Base-by-base conservation (phyloP, 164 flowering plant genomes). In the Berberis vulgaris region DNA sequence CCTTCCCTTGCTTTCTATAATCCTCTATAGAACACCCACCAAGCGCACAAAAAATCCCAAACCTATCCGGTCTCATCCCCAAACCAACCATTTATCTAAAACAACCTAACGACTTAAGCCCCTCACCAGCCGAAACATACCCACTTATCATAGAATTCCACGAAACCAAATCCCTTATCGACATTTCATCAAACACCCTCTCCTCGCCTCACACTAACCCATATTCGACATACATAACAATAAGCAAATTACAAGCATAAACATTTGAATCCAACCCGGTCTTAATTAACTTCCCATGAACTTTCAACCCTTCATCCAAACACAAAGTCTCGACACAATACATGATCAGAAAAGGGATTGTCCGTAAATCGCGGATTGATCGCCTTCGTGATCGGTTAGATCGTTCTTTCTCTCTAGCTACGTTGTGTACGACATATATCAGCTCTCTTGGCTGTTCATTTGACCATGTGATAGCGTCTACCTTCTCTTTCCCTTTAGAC, bases 81-180 rank as follows among this genome's bases (percentile, higher is more conserved):
- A 13, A 26, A 3, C 1, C 64, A 60, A 63, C 74, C 92, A 84
- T 83, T 65, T 79, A 71, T 6, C 53, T 47, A 41, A 86, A 77
- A 41, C 72, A 75, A 61, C 43, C 6, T 43, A 88, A 61, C 2
- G 86, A 61, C 11, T 63, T 68, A 72, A 61, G 63, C 39, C 83
- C 83, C 69, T 83, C 81, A 40, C 82, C 86, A 68, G 45, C 74
- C 0, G 64, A 75, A 62, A 68, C 75, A 77, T 76, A 83, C 62
- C 83, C 91, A 69, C 73, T 65, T 62, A 85, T 75, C 81, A 89
- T 80, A 3, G 91, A 84, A 65, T 87, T 85, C 96, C 96, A 89
- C 13, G 91, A 82, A 66, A 83, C 86, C 65, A 78, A 58, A 65
- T 87, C 89, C 67, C 72, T 80, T 2, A 57, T 47, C 6, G 68